These are phyloP conservation scores for Lizonia empirigonia DNA, from an alignment of 2,329 filamentous ascomycete species.

Conservation along the genomic window DNA sequence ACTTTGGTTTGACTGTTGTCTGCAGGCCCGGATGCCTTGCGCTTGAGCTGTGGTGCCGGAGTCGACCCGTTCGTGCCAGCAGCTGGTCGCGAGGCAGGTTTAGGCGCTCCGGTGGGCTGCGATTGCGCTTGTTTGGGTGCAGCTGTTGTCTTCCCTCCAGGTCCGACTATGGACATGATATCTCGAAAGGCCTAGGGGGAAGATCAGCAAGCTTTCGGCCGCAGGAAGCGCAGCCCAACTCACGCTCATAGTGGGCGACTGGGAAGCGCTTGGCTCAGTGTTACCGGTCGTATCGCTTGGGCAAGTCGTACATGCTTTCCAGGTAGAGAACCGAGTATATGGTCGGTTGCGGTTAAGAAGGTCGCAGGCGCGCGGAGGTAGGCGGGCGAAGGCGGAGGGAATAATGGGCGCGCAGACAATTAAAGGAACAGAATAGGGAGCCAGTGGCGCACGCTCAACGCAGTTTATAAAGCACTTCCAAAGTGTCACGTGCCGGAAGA, in stretches of 20 bases:
- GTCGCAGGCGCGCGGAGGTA: constrained; percentile 23
- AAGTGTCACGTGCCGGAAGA: constrained; percentile 19
- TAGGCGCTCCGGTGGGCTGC: constrained; percentile 38
- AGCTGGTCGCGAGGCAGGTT: constrained; percentile 38
- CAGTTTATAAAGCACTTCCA: constrained; percentile 29
- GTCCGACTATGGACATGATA: constrained; percentile 48
- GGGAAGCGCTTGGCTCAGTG: constrained; percentile 45
- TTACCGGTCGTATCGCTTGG: constrained; percentile 44
- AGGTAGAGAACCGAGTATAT: constrained; percentile 12
- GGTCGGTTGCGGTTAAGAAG: constrained; percentile 14
- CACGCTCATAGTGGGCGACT: constrained; percentile 47
- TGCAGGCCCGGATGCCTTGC: constrained; percentile 48
- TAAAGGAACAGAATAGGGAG: constrained; percentile 23
- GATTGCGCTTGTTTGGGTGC: constrained; percentile 31
- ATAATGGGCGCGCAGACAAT: constrained; percentile 24
- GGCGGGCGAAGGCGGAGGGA: constrained; percentile 24
- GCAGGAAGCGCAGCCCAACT: constrained; percentile 26
- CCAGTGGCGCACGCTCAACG: constrained; percentile 30
- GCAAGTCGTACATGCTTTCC: constrained; percentile 46
- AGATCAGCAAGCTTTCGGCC: constrained; percentile 25
- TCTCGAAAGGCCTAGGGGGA: constrained; percentile 39
- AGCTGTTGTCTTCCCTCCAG: constrained; percentile 30
- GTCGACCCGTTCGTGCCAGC: constrained; percentile 36
- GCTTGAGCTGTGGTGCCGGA: constrained; percentile 47
- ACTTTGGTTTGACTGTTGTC: constrained; percentile 40